Percentiles rank a stretch among this genome's conserved stretches.
These are phyloP conservation scores for Lepraria neglecta DNA, from an alignment of 495 filamentous ascomycete species.

Conservation along the genomic window DNA sequence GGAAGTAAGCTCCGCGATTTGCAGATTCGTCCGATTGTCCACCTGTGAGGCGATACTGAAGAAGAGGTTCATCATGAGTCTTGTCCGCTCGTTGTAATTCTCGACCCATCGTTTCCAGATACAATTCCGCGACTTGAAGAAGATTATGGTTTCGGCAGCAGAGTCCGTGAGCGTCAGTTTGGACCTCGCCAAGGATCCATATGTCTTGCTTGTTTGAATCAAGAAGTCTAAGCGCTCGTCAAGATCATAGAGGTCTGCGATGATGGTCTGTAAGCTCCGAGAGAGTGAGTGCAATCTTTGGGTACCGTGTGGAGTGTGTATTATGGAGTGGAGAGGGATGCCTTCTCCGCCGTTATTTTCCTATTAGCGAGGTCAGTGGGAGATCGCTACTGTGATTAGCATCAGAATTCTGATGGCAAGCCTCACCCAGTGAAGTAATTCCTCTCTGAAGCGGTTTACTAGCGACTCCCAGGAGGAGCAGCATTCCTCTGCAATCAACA, in stretches of 20 bases:
- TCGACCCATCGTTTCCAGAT: conserved; percentile 11
- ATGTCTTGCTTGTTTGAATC: background rate
- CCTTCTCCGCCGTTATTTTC: conserved; percentile 5
- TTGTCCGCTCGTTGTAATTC: conserved; percentile 13
- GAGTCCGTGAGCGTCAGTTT: background rate
- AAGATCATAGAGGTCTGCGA: conserved; percentile 1
- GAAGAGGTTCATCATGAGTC: conserved; percentile 12
- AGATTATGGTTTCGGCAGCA: conserved; percentile 5
- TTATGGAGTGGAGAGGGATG: conserved; percentile 3
- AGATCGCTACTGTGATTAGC: background rate
- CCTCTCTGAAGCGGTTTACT: background rate
- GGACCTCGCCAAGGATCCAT: background rate
- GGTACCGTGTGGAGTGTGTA: background rate
- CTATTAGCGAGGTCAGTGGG: background rate
- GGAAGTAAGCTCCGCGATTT: conserved; percentile 19
- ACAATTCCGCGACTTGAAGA: background rate
- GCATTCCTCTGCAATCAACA: background rate
- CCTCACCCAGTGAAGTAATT: background rate
- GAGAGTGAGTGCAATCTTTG: background rate
- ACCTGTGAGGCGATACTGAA: conserved; percentile 16
- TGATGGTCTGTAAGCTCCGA: background rate
- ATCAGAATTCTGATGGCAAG: background rate
- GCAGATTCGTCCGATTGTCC: conserved; percentile 16
- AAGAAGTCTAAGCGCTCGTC: conserved; percentile 3
- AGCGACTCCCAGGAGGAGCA: background rate